phyloP scores from a whole-genome alignment of 225 moss, liverwort and hornwort genomes.

The Pseudoscleropodium purum region DNA sequence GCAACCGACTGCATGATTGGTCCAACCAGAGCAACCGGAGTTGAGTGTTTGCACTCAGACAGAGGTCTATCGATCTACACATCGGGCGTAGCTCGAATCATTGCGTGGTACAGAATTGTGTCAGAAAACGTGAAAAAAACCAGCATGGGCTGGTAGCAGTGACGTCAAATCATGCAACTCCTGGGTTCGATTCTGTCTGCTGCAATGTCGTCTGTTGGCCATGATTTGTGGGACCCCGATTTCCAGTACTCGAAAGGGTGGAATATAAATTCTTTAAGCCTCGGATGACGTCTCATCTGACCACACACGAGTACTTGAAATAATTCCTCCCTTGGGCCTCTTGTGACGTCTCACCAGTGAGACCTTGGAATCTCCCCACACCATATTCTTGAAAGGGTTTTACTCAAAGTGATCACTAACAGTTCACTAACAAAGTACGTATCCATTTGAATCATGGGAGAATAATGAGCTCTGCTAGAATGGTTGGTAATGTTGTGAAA shows the following conservation, averaged over 20 bases:
- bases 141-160: not conserved
- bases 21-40: not conserved
- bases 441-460: not conserved
- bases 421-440: too few relatives aligned
- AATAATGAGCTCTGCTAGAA: not conserved
- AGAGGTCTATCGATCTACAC: not conserved
- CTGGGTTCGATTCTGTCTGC: not conserved
- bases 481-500: not conserved
- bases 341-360: not conserved
- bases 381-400: too few relatives aligned
- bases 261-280: not conserved
- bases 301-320: not conserved
- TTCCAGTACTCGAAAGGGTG: not conserved
- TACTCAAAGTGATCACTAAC: not conserved
- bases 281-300: not conserved
- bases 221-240: conserved; percentile 3
- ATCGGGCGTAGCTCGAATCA: not conserved
- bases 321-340: too few relatives aligned
- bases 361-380: not conserved
- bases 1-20: not conserved
- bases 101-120: not conserved
- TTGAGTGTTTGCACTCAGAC: not conserved
- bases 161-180: conserved; percentile 1
- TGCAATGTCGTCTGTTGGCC: not conserved
- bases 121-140: not conserved